Conservation (phyloP, 2,329 filamentous ascomycete genomes). For the Calonectria ilicicola region DNA sequence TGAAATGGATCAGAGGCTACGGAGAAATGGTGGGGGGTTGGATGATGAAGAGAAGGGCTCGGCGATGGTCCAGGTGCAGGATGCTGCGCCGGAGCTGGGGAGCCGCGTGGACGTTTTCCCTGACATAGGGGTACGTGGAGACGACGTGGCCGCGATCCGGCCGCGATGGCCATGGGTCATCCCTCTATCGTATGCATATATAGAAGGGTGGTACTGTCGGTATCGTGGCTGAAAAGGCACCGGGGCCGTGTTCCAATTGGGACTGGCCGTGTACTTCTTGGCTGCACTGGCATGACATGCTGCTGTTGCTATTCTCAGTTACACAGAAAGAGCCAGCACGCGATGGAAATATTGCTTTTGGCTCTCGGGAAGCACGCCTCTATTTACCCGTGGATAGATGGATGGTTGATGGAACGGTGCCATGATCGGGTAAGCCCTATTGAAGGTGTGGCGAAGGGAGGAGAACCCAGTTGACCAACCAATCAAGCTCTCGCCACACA, state of each 20-base stretch:
- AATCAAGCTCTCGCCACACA: not conserved
- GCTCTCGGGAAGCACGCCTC: not conserved
- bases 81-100: not conserved
- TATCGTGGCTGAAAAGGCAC: not conserved
- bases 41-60: not conserved
- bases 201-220: not conserved
- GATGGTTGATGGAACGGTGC: not conserved
- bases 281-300: not conserved
- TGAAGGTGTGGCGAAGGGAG: not conserved
- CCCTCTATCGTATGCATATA: not conserved
- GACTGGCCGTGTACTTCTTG: not conserved
- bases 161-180: not conserved
- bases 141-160: not conserved
- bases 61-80: not conserved
- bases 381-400: not conserved
- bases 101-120: slow-evolving; percentile 1
- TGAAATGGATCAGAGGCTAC: slow-evolving; percentile 3
- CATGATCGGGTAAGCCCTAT: slow-evolving; percentile 1
- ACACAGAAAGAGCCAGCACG: no score
- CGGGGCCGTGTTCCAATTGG: not conserved
- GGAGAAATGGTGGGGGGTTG: slow-evolving; percentile 5
- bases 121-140: not conserved
- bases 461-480: not conserved
- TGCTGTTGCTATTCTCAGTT: not conserved
- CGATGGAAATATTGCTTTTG: not conserved